phyloP scores from a whole-genome alignment of 2,329 filamentous ascomycete species.

The Venturia aucupariae region DNA sequence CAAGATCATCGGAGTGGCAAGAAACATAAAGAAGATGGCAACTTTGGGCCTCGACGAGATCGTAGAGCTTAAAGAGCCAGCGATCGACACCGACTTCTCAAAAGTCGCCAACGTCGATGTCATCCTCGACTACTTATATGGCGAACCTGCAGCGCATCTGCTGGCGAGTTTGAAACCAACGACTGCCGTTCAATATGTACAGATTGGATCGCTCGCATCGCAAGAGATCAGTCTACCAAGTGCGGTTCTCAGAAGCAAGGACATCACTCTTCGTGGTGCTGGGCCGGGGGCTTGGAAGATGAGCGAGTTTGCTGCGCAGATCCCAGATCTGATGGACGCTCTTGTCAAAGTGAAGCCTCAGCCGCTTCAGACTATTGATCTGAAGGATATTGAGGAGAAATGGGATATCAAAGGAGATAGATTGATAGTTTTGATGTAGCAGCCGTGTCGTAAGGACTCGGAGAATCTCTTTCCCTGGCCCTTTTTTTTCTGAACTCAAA shows the following conservation, averaged over 20 bases:
- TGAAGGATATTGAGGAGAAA: constrained; percentile 24
- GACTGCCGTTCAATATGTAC: constrained; percentile 44
- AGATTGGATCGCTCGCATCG: constrained; percentile 40
- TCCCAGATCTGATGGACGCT: constrained; percentile 22
- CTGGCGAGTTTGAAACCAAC: constrained; percentile 33
- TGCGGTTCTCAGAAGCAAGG: constrained; percentile 38
- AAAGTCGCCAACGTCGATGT: constrained; percentile 41
- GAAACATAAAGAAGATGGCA: constrained; percentile 36
- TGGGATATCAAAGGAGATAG: constrained; percentile 24
- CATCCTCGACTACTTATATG: constrained; percentile 50
- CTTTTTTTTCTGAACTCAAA: not conserved
- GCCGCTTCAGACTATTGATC: constrained; percentile 24
- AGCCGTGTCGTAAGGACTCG: not conserved
- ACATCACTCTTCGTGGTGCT: constrained; percentile 40
- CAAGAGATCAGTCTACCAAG: constrained; percentile 33
- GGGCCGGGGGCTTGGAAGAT: constrained; percentile 38
- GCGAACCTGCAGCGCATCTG: constrained; percentile 34
- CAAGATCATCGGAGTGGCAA: constrained; percentile 42
- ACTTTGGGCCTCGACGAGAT: constrained; percentile 37
- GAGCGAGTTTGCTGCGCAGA: constrained; percentile 23
- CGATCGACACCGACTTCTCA: constrained; percentile 39
- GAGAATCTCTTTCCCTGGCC: no score
- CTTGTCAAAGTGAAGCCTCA: constrained; percentile 9
- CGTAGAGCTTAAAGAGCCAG: constrained; percentile 33
- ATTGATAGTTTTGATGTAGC: constrained; percentile 10